phyloP scores from a whole-genome alignment of 1,284 basidiomycete species.

The Moesziomyces antarcticus region DNA sequence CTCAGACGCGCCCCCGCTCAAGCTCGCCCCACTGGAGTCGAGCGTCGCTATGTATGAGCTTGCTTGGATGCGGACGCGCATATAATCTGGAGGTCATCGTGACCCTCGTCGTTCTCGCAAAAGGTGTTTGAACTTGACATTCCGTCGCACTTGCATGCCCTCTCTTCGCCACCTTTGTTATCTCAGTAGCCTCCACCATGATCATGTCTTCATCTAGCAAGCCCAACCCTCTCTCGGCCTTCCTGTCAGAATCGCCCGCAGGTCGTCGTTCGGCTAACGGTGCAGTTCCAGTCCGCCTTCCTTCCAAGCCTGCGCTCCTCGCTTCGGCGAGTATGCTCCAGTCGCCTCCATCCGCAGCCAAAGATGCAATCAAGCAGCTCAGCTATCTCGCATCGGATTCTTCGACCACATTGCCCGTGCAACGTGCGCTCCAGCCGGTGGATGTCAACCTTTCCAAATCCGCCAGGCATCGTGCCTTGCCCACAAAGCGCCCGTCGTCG shows the following conservation, averaged over 20 bases:
- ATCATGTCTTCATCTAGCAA: constrained; percentile 16
- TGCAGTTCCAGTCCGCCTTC: no score
- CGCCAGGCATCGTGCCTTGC: constrained; percentile 4
- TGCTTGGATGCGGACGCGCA: background rate
- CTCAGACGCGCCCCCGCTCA: background rate
- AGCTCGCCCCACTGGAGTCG: background rate
- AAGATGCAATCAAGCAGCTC: constrained; percentile 16
- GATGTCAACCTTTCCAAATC: constrained; percentile 24
- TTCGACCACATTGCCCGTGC: background rate
- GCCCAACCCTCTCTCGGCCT: constrained; percentile 2
- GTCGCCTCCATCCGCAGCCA: background rate
- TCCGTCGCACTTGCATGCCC: no score
- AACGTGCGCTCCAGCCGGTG: constrained; percentile 21
- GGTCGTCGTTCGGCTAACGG: background rate
- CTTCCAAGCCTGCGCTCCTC: background rate
- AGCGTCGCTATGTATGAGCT: background rate
- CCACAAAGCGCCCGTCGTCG: constrained; percentile 7
- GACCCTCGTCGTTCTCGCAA: background rate
- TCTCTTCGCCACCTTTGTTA: background rate
- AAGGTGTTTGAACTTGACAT: background rate
- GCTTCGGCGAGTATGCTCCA: background rate
- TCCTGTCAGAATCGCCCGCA: constrained; percentile 1
- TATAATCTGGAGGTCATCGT: no score
- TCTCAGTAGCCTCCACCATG: constrained; percentile 8
- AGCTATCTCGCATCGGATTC: background rate